Evolutionary conservation across 805 yeast genomes (phyloP), one percentile per base, ranked within the genome.

Genomic region (Myxozyma geophila): DNA sequence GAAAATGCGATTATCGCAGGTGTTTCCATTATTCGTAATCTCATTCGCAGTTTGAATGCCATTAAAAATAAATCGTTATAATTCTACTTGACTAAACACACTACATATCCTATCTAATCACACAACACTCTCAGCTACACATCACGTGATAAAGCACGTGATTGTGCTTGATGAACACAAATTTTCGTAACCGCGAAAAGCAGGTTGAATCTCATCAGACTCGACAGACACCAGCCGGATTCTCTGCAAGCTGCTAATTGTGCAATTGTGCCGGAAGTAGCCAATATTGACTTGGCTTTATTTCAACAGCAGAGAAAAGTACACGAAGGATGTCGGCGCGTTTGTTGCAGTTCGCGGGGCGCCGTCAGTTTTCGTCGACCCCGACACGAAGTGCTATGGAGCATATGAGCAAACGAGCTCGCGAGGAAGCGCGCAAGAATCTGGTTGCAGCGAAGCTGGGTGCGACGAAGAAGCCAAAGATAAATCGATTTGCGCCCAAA

Each of bases 401-500:
- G 5, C 39, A 41, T 28, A 9, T 53, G 12, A 23, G 23, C 13
- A 53, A 53, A 15, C 40, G 12, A 21, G 49, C 5, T 9, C 48
- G 57, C 2, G 48, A 15, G 13, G 48, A 40, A 15, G 39, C 36
- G 7, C 48, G 57, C 13, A 17, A 15, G 21, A 23, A 41, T 10
- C 28, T 41, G 33, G 48, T 41, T 21, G 36, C 57, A 9, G 10
- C 21, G 7, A 21, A 28, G n/a, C 5, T 21, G 40, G 23, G 57
- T 17, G 15, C 13, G 15, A 37, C 7, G 2, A 54, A 51, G 47
- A 51, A 44, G 40, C 50, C 58, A 12, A 63, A 64, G 55, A 7
- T 60, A 37, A 50, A 53, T 48, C 56, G 50, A 21, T 48, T 49
- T 19, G 50, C 67, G 36, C 67, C 67, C 7, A 41, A 28, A 36